phyloP scores from a whole-genome alignment of 768 basidiomycete species.

The Lactifluus hygrophoroides region DNA sequence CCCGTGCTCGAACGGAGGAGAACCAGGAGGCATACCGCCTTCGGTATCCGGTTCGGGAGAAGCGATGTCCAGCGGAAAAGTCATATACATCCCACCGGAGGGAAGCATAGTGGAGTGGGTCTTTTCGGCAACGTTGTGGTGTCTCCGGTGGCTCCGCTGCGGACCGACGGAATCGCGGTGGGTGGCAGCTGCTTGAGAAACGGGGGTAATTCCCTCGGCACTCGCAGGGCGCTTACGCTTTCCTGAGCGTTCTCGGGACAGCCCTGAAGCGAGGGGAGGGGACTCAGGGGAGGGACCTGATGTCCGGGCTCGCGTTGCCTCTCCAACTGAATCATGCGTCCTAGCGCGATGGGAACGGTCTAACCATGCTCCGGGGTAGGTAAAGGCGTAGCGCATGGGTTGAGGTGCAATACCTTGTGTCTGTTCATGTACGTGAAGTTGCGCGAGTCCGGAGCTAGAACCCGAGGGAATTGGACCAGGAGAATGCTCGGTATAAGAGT shows the following conservation, averaged over 20 bases:
- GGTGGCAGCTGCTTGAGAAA: not conserved
- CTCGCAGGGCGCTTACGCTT: slow-evolving; percentile 12
- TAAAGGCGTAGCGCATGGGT: slow-evolving; percentile 14
- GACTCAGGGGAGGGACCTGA: not conserved
- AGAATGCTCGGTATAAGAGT: not conserved
- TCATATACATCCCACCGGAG: slow-evolving; percentile 20
- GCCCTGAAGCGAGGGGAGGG: not conserved
- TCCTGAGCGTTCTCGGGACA: slow-evolving; percentile 1
- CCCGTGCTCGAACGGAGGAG: slow-evolving; percentile 17
- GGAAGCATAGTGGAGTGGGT: slow-evolving; percentile 19
- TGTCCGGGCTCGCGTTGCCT: not conserved
- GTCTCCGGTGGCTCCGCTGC: slow-evolving; percentile 13
- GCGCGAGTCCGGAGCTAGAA: slow-evolving; percentile 1
- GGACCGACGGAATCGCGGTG: slow-evolving; percentile 11
- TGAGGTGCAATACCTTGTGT: slow-evolving; percentile 19
- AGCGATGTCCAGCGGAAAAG: slow-evolving; percentile 17
- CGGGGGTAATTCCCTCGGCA: slow-evolving; percentile 1
- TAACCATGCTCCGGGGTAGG: slow-evolving; percentile 17
- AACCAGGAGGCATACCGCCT: not conserved
- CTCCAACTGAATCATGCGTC: not conserved
- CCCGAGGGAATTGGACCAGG: slow-evolving; percentile 6
- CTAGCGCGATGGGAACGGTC: slow-evolving; percentile 8
- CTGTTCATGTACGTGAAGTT: not conserved
- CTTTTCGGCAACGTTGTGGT: slow-evolving; percentile 18
- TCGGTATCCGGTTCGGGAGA: slow-evolving; percentile 15